Conservation (phyloP, 129 eudicot species). For the Silybum marianum region DNA sequence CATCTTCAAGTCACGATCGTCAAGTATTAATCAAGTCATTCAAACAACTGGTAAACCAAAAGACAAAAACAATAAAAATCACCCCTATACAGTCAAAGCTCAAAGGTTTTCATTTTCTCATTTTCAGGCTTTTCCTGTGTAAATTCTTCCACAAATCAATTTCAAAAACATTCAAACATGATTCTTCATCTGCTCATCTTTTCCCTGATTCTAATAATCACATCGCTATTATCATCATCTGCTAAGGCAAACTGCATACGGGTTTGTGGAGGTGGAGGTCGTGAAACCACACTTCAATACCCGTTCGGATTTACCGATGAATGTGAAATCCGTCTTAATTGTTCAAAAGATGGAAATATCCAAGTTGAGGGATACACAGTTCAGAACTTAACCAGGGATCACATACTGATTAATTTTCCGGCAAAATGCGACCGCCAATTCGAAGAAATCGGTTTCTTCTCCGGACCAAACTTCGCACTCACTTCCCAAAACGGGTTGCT, state of each 20-base stretch:
- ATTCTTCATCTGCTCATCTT: background rate
- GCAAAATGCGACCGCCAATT: slow-evolving; percentile 53
- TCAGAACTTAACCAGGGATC: slow-evolving; percentile 48
- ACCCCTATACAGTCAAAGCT: no score
- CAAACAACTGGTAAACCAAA: no score
- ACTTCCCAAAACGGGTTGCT: slow-evolving; percentile 53
- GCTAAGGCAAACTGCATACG: slow-evolving; percentile 22
- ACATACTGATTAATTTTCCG: slow-evolving; percentile 41
- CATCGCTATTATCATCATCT: background rate
- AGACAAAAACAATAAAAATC: no score
- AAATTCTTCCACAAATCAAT: background rate
- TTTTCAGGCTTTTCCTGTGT: background rate
- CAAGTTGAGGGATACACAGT: slow-evolving; percentile 33
- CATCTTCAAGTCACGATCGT: no score
- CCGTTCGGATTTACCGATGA: slow-evolving; percentile 75
- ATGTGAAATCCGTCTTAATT: slow-evolving; percentile 50
- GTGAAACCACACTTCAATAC: slow-evolving; percentile 32
- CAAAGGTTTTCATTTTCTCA: slow-evolving; percentile 27
- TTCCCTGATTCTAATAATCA: background rate
- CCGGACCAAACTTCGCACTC: slow-evolving; percentile 36
- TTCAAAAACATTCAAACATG: slow-evolving; percentile 12
- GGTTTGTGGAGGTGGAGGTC: slow-evolving; percentile 11
- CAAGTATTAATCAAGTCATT: no score
- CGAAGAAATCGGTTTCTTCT: slow-evolving; percentile 11
- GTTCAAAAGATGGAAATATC: slow-evolving; percentile 29